Evolutionary conservation across 805 yeast species (phyloP), one percentile per base, ranked within the genome.

Genomic region (Suhomyces sp.): DNA sequence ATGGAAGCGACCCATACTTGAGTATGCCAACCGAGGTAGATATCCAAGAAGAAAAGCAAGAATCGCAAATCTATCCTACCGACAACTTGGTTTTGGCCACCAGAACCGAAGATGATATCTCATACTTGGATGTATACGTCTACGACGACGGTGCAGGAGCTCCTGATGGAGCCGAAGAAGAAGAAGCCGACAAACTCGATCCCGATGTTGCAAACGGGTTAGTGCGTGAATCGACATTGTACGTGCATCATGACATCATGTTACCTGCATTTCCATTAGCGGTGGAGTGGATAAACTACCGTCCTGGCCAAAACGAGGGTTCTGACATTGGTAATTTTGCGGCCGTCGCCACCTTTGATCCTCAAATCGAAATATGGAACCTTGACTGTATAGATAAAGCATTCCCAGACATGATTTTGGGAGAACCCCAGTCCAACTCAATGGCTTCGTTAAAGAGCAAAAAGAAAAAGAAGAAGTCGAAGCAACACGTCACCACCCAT

Each of bases 321-420:
- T 70, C 70, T 31, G 80, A 83, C 55, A 72, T 84, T 29, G 97
- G 96, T 9, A 94, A 91, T 71, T 91, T 90, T 71, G 98, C 96
- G 2, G 99, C 99, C 12, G 78, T 94, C 58, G 98, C 98, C 66
- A 89, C 98, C 2, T 93, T 94, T 68, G 98, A 93, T 62, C 99
- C 99, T 41, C 96, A 88, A 66, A 93, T 94, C 70, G 99, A 94
- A 73, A 81, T 94, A 56, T 94, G 98, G 98, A 91, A 94, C 70
- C 76, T 94, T 63, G 99, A 94, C 68, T 85, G 87, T 57, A 77
- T 93, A 35, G 98, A 94, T 61, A 90, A 90, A 64, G 93, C 96
- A 26, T 93, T 89, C 80, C 99, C 99, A 12, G 97, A 92, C 66
- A 80, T 88, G 60, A 90, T 94, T 57, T 77, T 94, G 55, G 98